Evolutionary conservation across 208 protist species (phyloP), one percentile per base, ranked within the genome.

Genomic region (Novymonas esmeraldas): DNA sequence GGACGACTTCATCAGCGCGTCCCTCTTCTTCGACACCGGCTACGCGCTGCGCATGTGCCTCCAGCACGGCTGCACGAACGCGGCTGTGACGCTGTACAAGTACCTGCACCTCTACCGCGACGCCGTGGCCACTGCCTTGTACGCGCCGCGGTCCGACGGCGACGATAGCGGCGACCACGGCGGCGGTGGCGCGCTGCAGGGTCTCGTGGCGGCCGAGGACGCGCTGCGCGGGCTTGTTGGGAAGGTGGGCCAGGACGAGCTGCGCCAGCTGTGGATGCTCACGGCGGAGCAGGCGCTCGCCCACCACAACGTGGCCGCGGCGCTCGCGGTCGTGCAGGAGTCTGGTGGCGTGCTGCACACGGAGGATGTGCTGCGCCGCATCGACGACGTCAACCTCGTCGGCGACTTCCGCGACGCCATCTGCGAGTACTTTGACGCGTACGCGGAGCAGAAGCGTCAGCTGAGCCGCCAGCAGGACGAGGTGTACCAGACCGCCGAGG

Each of bases 381-480:
- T 99, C 60, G 79, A 90, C 13, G 94, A 99, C 58, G 97, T 96
- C 70, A 82, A 77, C 6, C 71, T 91, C 3, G 95, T 99, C 31
- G 86, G 98, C 45, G 83, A 98, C 22, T 98, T 99, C 56, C 98
- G 98, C 75, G 89, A 95, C 3, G 82, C 91, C 14, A 98, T 99
- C 66, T 97, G 92, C 64, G 73, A 79, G 16, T 86, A 87, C 26
- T 80, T 99, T 6, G 87, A 98, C 59, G 70, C 77, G 10, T 98
- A 98, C 73, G 90, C 96, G 36, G 20, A 72, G 13, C 70, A 93
- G 33, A 98, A 98, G 26, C 75, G 80, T 7, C 46, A 82, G 13
- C 78, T 99, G 6, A 87, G 96, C 58, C 58, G 66, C 18, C 74
- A 93, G 28, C 97, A 98, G 81, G 66, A 95, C 18, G 92, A 98